Base-by-base conservation (phyloP, 2,329 filamentous ascomycete genomes). In the Dothistroma pini region DNA sequence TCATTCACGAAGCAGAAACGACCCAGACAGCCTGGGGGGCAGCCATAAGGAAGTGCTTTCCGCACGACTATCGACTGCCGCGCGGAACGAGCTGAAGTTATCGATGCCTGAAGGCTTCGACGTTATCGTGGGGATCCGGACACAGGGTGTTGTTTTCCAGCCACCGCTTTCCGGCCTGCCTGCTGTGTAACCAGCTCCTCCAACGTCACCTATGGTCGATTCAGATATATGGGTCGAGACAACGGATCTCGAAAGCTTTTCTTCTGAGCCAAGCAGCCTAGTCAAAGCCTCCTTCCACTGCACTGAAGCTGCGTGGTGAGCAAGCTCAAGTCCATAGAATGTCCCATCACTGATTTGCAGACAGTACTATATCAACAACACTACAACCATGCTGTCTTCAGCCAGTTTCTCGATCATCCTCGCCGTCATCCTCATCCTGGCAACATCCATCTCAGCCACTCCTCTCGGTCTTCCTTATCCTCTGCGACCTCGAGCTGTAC, bases 401-500 rank as follows among this genome's bases (percentile, higher is more conserved):
- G 5, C 38, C 25, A 35, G 6, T 12, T 32, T n/a, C 29, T 22
- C 19, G 21, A 57, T 25, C 29, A 48, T 31, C 19, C 31, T 51
- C 5, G 41, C 29, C 14, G 44, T 44, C 19, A 19, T 32, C n/a
- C 32, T 35, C 22, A 2, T 22, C 1, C 50, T 59, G 14, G 10
- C 49, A 21, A 14, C 57, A 10, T 22, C 57, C 16, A 49, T 14
- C 19, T 22, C 38, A n/a, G 35, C 51, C 19, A n/a, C 57, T 6
- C 55, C 55, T 16, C 41, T 44, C 14, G 14, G n/a, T 29, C 48
- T 19, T 29, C 21, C 51, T 11, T 53, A 53, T 31, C 51, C 31
- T 12, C n/a, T 59, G 9, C 57, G 41, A 53, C 41, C 58, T 10
- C 58, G 53, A 35, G 52, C 52, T 8, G 53, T 19, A 4, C 41